Evolutionary conservation across 805 yeast genomes (phyloP), one percentile per base, ranked within the genome.

Genomic region (Torulaspora franciscae): DNA sequence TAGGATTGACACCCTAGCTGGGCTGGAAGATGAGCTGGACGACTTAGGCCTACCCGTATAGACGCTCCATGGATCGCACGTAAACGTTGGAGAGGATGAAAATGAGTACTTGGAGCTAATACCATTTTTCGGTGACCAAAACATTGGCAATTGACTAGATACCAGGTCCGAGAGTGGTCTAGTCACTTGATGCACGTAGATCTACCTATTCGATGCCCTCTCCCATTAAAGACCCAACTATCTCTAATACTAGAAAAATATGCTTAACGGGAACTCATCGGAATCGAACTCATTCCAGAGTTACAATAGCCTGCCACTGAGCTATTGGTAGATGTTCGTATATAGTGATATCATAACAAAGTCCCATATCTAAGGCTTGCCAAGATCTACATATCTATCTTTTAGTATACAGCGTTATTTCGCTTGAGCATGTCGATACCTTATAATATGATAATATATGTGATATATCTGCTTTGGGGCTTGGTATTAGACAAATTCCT

Each of bases 31-130:
- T 15, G 54, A 73, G 29, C 81, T 81, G 1, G 79, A 68, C 22
- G 75, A 68, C 52, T 79, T 77, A 45, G 81, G 83, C 51, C 83
- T 84, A n/a, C 91, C 97, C 1, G 91, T 88, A 58, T 78, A 85
- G 0, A 90, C 79, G 6, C 81, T 65, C 97, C 97, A 90, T 14
- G 90, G 84, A 17, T 85, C 95, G 6, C 83, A 74, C 13, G 73
- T 71, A 64, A 89, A 88, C 9, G 83, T 68, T 0, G 95, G 83
- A 40, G 83, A 78, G 3, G 79, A 73, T 46, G 89, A 81, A 24
- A 85, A 78, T 11, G 81, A 73, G 61, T 88, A 89, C 39, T 75
- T 67, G 8, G 81, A 77, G 53, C 80, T 76, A 39, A 83, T 83
- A 0, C 88, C 88, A 5, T 79, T 56, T 46, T 68, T 69, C 3